These are phyloP conservation scores for apple (Malus domestica) DNA, from an alignment of 306 rosid species.

Conservation along the genomic window ASM211411v1 NC_041792.1:25314407-25314906, in stretches of 20 bases:
- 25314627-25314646: neutral
- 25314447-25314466: neutral
- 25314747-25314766: neutral
- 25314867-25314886: neutral
- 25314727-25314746: neutral
- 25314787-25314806: neutral
- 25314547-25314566: fast-evolving
- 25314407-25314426: neutral
- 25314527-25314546: no score
- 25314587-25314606: no score
- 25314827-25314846: neutral
- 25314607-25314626: neutral
- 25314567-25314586: no score
- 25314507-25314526: neutral
- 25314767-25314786: neutral
- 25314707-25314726: neutral
- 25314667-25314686: no score
- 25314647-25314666: no score
- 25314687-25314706: neutral
- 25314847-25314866: neutral
- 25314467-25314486: no score
- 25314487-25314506: neutral
- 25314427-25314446: neutral
- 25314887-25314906: neutral
- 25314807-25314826: neutral